Percentiles rank a stretch among this genome's conserved stretches.
phyloP scores from a whole-genome alignment of 768 basidiomycete genomes.

The Hortiboletus campestris region DNA sequence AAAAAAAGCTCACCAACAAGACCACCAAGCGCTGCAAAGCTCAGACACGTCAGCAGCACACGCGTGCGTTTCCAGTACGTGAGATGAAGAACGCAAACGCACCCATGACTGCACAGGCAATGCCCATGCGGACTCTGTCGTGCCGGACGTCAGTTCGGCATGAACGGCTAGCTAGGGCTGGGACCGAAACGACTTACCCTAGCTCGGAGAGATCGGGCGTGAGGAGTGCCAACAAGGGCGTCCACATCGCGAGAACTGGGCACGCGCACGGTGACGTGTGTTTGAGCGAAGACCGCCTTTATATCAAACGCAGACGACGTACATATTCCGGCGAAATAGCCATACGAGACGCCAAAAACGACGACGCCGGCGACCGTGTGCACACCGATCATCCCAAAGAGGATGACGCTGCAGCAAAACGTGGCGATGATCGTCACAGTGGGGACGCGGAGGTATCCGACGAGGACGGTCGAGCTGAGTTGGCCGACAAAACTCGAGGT shows the following conservation, averaged over 20 bases:
- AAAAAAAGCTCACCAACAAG: constrained; percentile 12
- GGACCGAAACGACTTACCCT: constrained; percentile 33
- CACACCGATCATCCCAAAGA: constrained; percentile 49
- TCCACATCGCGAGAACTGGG: constrained; percentile 39
- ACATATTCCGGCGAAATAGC: constrained; percentile 53
- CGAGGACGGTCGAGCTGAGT: constrained; percentile 45
- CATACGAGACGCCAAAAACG: constrained; percentile 45
- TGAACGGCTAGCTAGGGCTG: background rate
- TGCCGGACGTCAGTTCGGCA: background rate
- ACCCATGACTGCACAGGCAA: constrained; percentile 51
- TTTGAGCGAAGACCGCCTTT: too few species aligned
- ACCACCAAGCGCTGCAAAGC: constrained; percentile 21
- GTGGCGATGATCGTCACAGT: constrained; percentile 37
- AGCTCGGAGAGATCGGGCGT: constrained; percentile 51
- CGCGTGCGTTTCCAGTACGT: too few species aligned
- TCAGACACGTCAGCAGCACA: background rate
- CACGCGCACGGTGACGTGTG: background rate
- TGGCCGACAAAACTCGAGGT: constrained; percentile 54
- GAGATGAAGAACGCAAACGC: background rate
- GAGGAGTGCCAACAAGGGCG: constrained; percentile 44
- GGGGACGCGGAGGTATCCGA: constrained; percentile 42
- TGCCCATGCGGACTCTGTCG: constrained; percentile 43
- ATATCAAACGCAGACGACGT: constrained; percentile 7
- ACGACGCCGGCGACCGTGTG: constrained; percentile 39
- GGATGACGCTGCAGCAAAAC: constrained; percentile 36